phyloP scores from a whole-genome alignment of 345 rosid genomes.

The Turritis glabra region DNA sequence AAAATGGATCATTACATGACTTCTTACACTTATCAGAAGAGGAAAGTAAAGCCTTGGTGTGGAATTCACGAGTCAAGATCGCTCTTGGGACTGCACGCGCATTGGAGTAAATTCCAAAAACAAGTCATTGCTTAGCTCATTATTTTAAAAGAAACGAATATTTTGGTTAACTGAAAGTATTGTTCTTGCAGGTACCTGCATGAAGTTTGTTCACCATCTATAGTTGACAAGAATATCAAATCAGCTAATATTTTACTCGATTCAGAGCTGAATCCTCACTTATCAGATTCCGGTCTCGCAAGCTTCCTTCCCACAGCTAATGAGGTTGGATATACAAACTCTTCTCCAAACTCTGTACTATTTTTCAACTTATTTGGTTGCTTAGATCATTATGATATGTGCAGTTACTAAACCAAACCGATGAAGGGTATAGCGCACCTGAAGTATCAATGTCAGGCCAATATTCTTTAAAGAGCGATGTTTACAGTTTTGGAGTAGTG shows the following conservation, averaged over 20 bases:
- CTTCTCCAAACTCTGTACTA: neutral
- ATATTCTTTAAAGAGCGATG: slow-evolving; percentile 84
- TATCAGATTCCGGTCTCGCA: slow-evolving; percentile 87
- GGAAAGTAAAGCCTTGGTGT: slow-evolving; percentile 70
- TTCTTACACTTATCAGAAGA: slow-evolving; percentile 79
- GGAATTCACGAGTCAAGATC: slow-evolving; percentile 91
- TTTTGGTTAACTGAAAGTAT: neutral
- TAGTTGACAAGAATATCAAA: slow-evolving; percentile 86
- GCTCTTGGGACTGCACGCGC: slow-evolving; percentile 97
- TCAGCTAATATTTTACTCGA: slow-evolving; percentile 88
- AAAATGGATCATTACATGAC: slow-evolving; percentile 87
- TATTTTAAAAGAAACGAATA: neutral
- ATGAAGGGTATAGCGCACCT: slow-evolving; percentile 76
- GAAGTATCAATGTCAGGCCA: slow-evolving; percentile 95
- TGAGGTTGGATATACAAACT: slow-evolving; percentile 47
- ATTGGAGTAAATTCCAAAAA: slow-evolving; percentile 67
- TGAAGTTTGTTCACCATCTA: slow-evolving; percentile 91
- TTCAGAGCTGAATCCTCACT: slow-evolving; percentile 85
- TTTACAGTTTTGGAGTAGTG: slow-evolving; percentile 93
- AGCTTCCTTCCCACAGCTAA: slow-evolving; percentile 76
- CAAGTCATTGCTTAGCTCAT: neutral
- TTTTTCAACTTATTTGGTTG: neutral
- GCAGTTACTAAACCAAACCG: slow-evolving; percentile 65
- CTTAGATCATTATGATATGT: slow-evolving; percentile 25
- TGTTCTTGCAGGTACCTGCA: slow-evolving; percentile 75